Evolutionary conservation across 2,329 filamentous ascomycete genomes (phyloP), one percentile per base, ranked within the genome.

Genomic region (Aspergillus niger): DNA sequence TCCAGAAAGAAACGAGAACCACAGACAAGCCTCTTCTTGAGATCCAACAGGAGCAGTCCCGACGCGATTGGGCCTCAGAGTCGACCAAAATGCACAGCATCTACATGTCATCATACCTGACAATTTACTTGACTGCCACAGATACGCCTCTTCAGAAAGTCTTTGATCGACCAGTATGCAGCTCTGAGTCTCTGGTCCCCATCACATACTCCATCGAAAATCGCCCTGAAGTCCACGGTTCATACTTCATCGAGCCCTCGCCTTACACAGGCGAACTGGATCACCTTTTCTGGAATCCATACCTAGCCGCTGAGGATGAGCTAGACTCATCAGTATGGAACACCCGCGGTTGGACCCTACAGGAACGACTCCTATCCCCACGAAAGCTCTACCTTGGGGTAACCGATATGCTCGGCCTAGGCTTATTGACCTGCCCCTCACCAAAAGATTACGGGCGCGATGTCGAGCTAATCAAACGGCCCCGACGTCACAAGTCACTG

Each of bases 41-140:
- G 24, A 32, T 17, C 4, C 47, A 50, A 30, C 13, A 50, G 26
- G 47, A 32, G 17, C 7, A 30, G 8, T 50, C 47, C 26, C 47
- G 26, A 8, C 47, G 26, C 13, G 47, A 50, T 13, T 50, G 47
- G 47, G 47, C 47, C 26, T 17, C 7, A 10, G 47, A 50, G 26
- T 50, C 47, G n/a, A 28, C 28, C 8, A 50, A 50, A 3, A 50
- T 50, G 47, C 47, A 50, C 47, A 50, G 26, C n/a, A 50, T 50
- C 3, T 50, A 50, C 4, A 50, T 50, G 47, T 50, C 47, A 50
- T 17, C 47, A 7, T 50, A 50, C n/a, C 7, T 50, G 47, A 50
- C 47, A 17, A 32, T 50, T 7, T 32, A 30, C 26, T 50, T 50
- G 15, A 28, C 28, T 20, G 26, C 47, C 26, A 50, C 47, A 3